phyloP scores from a whole-genome alignment of 2,329 filamentous ascomycete genomes.

The Boeremia lycopersici region DNA sequence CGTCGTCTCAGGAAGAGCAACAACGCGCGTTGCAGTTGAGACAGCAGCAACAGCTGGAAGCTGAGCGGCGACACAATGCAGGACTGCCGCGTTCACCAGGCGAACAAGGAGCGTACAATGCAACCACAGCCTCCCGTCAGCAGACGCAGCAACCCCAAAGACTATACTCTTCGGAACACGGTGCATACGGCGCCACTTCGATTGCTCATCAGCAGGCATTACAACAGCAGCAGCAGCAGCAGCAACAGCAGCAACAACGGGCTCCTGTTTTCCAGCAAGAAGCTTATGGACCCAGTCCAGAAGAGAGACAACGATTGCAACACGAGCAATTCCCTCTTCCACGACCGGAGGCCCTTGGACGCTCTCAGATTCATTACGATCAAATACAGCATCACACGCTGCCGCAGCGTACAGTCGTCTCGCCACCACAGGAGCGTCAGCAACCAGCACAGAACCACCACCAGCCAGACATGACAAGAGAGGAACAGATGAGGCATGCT shows the following conservation, averaged over 20 bases:
- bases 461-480: constrained; percentile 13
- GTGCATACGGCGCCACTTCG: constrained; percentile 1
- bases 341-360: constrained; percentile 8
- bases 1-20: constrained; percentile 20
- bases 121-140: constrained; percentile 7
- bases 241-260: background rate
- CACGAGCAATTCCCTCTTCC: constrained; percentile 7
- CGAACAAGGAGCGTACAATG: constrained; percentile 2
- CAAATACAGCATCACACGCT: constrained; percentile 10
- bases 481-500: constrained; percentile 6
- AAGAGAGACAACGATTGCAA: constrained; percentile 24
- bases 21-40: constrained; percentile 14
- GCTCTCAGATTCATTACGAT: constrained; percentile 14
- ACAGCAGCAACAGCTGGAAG: constrained; percentile 16
- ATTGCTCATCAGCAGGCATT: constrained; percentile 14
- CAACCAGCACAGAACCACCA: constrained; percentile 1
- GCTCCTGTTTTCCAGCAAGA: background rate
- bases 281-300: constrained; percentile 3
- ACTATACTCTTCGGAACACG: background rate
- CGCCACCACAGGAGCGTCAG: constrained; percentile 1
- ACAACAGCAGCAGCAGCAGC: background rate
- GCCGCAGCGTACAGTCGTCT: constrained; percentile 12
- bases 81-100: constrained; percentile 1
- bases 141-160: background rate
- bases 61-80: background rate